Evolutionary conservation across 2,329 filamentous ascomycete species (phyloP).

Genomic region (Aspergillus awamori): DNA sequence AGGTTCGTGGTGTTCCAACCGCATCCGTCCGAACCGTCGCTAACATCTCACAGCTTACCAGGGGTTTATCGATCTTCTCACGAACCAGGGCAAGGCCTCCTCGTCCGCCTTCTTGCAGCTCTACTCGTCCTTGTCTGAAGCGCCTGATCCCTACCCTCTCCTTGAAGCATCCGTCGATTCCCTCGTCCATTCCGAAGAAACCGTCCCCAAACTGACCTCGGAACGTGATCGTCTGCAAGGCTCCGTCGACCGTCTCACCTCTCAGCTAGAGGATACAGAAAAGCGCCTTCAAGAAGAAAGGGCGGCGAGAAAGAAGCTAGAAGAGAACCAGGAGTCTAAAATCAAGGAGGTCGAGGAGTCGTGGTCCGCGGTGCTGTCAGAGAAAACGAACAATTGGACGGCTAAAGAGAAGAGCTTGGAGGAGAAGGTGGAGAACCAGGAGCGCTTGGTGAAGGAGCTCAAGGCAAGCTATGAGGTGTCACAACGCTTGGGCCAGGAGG

Average conservation of each 20-base stretch:
- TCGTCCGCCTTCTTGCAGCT: slow-evolving; percentile 91
- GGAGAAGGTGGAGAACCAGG: slow-evolving; percentile 93
- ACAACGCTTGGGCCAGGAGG: slow-evolving; percentile 77
- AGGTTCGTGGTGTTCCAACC: slow-evolving; percentile 53
- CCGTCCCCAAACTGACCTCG: slow-evolving; percentile 80
- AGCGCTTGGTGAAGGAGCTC: slow-evolving; percentile 86
- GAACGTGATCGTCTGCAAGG: slow-evolving; percentile 88
- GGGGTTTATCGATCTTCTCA: slow-evolving; percentile 92
- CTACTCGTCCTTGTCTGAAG: slow-evolving; percentile 92
- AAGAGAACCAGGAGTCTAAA: slow-evolving; percentile 74
- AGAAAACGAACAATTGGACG: slow-evolving; percentile 96
- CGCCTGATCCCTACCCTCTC: slow-evolving; percentile 92
- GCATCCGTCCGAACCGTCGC: neutral
- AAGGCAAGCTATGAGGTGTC: slow-evolving; percentile 98
- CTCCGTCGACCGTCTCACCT: slow-evolving; percentile 72
- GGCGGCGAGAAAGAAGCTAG: slow-evolving; percentile 70
- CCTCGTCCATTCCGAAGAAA: slow-evolving; percentile 88
- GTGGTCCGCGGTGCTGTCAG: slow-evolving; percentile 85
- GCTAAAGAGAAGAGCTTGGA: slow-evolving; percentile 88
- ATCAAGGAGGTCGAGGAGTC: slow-evolving; percentile 88
- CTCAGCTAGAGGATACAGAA: slow-evolving; percentile 82
- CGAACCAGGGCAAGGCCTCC: slow-evolving; percentile 92
- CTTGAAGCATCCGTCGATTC: slow-evolving; percentile 96
- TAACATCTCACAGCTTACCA: slow-evolving; percentile 72
- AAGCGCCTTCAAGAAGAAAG: slow-evolving; percentile 77